A percentile compares a stretch with the other conserved stretches of the same genome.
These are phyloP conservation scores for Dryas integrifolia DNA, from an alignment of 331 rosid genomes.

Conservation along the genomic window DNA sequence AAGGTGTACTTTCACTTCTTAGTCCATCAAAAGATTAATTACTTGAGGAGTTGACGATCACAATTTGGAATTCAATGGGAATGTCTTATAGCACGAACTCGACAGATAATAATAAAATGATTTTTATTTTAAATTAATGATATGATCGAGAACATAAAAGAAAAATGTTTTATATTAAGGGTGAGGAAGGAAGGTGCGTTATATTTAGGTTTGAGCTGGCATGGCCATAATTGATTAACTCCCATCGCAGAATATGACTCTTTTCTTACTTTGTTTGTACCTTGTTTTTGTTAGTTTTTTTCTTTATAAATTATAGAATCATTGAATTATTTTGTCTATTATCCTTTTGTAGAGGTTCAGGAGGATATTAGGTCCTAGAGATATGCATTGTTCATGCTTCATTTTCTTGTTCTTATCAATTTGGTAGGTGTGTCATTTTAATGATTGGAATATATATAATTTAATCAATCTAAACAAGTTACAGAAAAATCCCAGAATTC, in stretches of 20 bases:
- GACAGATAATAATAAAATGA: neutral
- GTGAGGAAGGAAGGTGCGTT: neutral
- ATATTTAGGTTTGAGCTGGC: constrained; percentile 36
- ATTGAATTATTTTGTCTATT: neutral
- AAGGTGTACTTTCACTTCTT: too few species aligned
- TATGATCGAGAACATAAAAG: neutral
- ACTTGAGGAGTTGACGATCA: neutral
- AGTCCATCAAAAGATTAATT: neutral
- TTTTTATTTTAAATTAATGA: neutral
- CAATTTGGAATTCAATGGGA: neutral
- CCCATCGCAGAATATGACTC: neutral
- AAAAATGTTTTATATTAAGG: too few species aligned
- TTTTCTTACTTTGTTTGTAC: constrained; percentile 13
- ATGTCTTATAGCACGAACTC: neutral
- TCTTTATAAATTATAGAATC: neutral
- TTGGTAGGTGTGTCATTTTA: neutral
- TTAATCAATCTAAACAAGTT: neutral
- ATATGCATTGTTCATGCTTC: too few species aligned
- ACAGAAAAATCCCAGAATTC: neutral
- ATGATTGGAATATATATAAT: neutral
- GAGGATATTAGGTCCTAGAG: too few species aligned
- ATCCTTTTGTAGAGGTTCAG: too few species aligned
- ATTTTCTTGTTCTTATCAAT: neutral
- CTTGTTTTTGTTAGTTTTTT: constrained; percentile 18
- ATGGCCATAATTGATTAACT: constrained; percentile 20